Evolutionary conservation across 768 basidiomycete species (phyloP), one percentile per base, ranked within the genome.

Genomic region (Pleurotus platypus): DNA sequence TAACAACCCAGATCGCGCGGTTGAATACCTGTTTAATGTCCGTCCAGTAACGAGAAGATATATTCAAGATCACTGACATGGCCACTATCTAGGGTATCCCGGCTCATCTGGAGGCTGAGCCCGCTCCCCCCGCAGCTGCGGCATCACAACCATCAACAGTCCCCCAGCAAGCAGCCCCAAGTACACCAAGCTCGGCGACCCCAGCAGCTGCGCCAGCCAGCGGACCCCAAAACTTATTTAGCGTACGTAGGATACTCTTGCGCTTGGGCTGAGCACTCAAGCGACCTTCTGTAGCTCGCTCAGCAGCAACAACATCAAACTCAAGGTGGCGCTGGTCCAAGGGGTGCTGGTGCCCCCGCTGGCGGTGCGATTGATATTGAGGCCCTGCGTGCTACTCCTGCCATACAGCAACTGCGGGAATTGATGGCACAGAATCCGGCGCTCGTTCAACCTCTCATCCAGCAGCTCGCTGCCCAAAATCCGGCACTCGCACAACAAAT

Each of bases 1-100:
- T 75, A 99, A 99, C 72, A 98, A 99, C 72, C 91, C 97, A 6
- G 94, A 98, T 64, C 83, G 97, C 27, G 97, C 97, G 5, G 96
- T 94, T n/a, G 97, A 99, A 70, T 99, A 99, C 71, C 75, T 99
- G 56, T 88, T 98, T 84, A 96, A 68, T 59, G 96, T 95, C 63
- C 62, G 88, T 74, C 11, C 35, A 42, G 11, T n/a, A 47, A 49
- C 11, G 43, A 42, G 18, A 46, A 37, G 49, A 56, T 39, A n/a
- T 35, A 50, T 13, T 63, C 53, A 62, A 60, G 57, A 56, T 56
- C 24, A 20, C 56, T 57, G 57, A 26, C 13, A 4, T 12, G 8
- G 15, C 15, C 38, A 24, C 22, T 30, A 8, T 16, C n/a, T 57
- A 94, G 92, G 94, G 92, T 42, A 93, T 94, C 60, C 91, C 94